Evolutionary conservation across 148 eudicot genomes (phyloP), one percentile per base, ranked within the genome.

Genomic region (Oxyria digyna): DNA sequence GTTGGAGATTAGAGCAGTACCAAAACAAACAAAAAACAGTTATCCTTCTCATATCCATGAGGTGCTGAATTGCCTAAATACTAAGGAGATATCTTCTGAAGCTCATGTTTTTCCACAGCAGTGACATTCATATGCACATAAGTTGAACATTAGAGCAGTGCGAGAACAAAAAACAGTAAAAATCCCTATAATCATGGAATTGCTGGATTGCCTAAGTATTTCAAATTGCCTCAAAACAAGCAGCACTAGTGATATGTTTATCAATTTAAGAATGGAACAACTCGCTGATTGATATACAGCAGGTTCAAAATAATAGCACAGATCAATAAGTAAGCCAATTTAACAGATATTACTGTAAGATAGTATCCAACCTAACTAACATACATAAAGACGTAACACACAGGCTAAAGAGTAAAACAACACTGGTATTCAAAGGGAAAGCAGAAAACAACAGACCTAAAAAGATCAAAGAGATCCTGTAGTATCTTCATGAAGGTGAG

Each of bases 361-460:
- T n/a, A 46, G 11, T 1, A 46, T 46, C 18, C 62, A 54, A 26
- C 62, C 31, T 10, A 21, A 23, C n/a, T n/a, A 11, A 54, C 23
- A 11, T 21, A 54, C 41, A 38, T 38, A 38, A 38, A 33, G 37
- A 50, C 8, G 26, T 24, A 9, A 46, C 21, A 46, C 8, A n/a
- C 32, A 54, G 31, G 9, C 27, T 10, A 48, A 1, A 6, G 20
- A 48, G 20, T 48, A 15, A 17, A 1, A 48, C 20, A 6, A 11
- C 27, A 10, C 26, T 15, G 4, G 18, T 7, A 6, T 18, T 23
- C 4, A 45, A 73, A 62, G 59, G 54, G 62, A 72, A 73, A 72
- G 41, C 18, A 35, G 13, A 11, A 42, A 24, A 49, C 73, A 54
- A 54, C 72, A 79, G 78, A 76, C 69, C 81, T 46, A 72, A 33